Evolutionary conservation across 1,139 yeast genomes (phyloP).

Genomic region (Taphrina pruni): DNA sequence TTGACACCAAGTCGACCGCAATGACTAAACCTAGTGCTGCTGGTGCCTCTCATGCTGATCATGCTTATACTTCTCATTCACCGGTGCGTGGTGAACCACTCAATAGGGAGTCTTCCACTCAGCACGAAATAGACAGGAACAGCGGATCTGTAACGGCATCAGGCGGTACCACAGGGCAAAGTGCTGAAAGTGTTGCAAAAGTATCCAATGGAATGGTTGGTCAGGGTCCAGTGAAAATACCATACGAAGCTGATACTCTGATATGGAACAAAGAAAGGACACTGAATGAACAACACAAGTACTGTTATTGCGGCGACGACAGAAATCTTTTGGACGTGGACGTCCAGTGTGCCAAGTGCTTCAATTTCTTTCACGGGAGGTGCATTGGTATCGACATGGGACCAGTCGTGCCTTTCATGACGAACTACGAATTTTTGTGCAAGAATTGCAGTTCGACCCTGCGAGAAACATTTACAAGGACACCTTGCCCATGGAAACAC

Average conservation of each 20-base stretch:
- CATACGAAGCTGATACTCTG: conserved; percentile 25
- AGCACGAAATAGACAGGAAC: neutral
- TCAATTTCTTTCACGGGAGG: conserved; percentile 42
- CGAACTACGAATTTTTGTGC: conserved; percentile 42
- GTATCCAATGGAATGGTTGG: neutral
- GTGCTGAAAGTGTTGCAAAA: neutral
- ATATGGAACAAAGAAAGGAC: conserved; percentile 43
- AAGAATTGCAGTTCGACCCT: conserved; percentile 34
- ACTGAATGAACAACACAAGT: conserved; percentile 40
- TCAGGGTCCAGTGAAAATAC: conserved; percentile 9
- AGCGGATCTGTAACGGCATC: neutral
- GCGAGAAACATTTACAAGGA: conserved; percentile 38
- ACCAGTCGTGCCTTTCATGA: conserved; percentile 41
- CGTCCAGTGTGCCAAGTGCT: conserved; percentile 40
- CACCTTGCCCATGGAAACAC: conserved; percentile 41
- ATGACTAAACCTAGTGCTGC: neutral
- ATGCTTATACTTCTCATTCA: neutral
- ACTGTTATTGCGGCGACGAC: conserved; percentile 44
- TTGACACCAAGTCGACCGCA: neutral
- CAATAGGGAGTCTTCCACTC: neutral
- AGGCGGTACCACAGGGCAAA: neutral
- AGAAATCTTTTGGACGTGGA: conserved; percentile 42
- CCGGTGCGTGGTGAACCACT: neutral
- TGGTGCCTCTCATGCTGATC: neutral
- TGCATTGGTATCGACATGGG: conserved; percentile 40